phyloP scores from a whole-genome alignment of 306 rosid genomes.

The Myrica gale region DNA sequence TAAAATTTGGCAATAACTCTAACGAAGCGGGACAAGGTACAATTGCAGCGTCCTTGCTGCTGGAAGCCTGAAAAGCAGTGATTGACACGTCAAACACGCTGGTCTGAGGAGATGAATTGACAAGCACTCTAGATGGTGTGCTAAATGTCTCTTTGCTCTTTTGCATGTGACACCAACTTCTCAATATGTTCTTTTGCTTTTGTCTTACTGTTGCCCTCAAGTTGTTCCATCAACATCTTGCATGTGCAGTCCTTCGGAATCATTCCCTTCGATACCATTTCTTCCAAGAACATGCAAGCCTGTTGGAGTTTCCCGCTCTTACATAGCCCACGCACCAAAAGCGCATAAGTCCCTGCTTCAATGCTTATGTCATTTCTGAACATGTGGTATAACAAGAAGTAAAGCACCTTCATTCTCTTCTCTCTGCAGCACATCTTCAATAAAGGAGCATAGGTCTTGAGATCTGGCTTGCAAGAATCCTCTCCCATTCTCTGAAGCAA shows the following conservation, averaged over 20 bases:
- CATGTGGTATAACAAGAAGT: constrained; percentile 75
- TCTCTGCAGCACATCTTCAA: constrained; percentile 78
- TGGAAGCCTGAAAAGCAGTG: background rate
- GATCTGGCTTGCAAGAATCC: constrained; percentile 47
- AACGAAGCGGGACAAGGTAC: too few species aligned
- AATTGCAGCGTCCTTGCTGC: background rate
- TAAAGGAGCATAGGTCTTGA: constrained; percentile 70
- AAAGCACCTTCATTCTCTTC: constrained; percentile 81
- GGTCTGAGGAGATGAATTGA: background rate
- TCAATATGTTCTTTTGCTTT: constrained; percentile 52
- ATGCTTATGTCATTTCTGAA: constrained; percentile 54
- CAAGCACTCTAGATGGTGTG: background rate
- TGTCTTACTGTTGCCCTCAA: constrained; percentile 58
- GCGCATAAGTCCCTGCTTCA: constrained; percentile 57
- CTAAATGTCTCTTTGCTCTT: background rate
- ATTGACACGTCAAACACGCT: background rate
- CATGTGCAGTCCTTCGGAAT: constrained; percentile 35
- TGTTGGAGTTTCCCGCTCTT: constrained; percentile 48
- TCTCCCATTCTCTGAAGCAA: constrained; percentile 85
- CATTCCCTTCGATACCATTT: constrained; percentile 54
- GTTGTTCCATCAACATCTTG: constrained; percentile 43
- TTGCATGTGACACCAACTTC: constrained; percentile 44
- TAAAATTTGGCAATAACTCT: background rate
- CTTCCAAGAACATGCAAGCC: constrained; percentile 60
- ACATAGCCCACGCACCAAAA: constrained; percentile 54